Evolutionary conservation across 306 rosid genomes (phyloP), one percentile per base, ranked within the genome.

Genomic region (Abrus pulchellus): DNA sequence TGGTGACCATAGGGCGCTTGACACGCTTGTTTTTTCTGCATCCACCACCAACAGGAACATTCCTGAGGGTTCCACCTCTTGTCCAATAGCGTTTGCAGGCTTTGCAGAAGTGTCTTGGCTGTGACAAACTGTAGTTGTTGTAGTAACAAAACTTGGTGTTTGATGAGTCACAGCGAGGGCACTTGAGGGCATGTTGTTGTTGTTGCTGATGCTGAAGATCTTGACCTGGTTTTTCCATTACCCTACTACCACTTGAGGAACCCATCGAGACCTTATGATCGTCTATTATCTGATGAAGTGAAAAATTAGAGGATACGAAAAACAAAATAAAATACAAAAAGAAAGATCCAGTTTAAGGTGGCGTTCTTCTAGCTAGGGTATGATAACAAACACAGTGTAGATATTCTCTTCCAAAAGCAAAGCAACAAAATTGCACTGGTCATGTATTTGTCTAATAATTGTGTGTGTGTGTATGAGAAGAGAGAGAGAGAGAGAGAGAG

Each of bases 71-170:
- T 8, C 99, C 99, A 5, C 98, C 99, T 79, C 95, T 82, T 30
- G 99, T 95, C 99, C 99, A 95, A 76, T 95, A 95, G 20, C 99
- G 87, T 80, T 95, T 95, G 85, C 99, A 95, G 81, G 99, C 93
- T 87, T 95, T 95, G 88, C 99, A 95, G 77, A 95, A 95, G 86
- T 95, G 96, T 34, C 99, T 74, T 3, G 99, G 99, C 83, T 95
- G 99, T 11, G 99, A 93, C 77, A 95, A 76, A 83, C 97, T 95
- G 81, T 95, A 95, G 83, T 95, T 95, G 92, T 95, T 95, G 89
- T 95, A 95, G 83, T 95, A 95, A 29, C 99, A 95, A 79, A 95
- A 95, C 83, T 95, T 95, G 5, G 99, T 95, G 90, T 95, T 93
- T 1, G 96, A 84, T 1, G 99, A 95, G 44, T 95, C 99, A 55